Conservation (phyloP, 148 eudicot species). For the Talinum fruticosum region DNA sequence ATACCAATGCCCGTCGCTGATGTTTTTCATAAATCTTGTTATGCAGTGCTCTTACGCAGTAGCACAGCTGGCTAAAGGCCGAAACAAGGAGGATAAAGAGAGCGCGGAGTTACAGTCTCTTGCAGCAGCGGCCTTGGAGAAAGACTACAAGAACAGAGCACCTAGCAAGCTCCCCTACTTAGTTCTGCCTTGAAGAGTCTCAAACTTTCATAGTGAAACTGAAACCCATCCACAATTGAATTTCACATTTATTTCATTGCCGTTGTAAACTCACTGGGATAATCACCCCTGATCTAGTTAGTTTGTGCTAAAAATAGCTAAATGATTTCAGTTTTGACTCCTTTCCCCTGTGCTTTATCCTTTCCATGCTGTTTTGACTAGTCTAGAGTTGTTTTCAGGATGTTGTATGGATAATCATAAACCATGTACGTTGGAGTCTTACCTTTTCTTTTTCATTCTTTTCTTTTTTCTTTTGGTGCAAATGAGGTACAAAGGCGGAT, state of each 20-base stretch:
- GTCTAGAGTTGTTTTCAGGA: neutral
- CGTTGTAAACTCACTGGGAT: conserved; percentile 13
- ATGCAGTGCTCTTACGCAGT: conserved; percentile 74
- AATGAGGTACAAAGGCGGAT: too few species aligned
- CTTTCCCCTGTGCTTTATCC: too few species aligned
- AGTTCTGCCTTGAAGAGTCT: conserved; percentile 58
- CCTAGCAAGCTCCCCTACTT: conserved; percentile 65
- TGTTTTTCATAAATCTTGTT: neutral
- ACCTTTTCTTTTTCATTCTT: neutral
- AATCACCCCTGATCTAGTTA: neutral
- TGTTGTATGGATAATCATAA: conserved; percentile 1
- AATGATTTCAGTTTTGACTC: conserved; percentile 8
- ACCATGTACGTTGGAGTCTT: neutral
- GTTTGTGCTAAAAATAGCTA: neutral
- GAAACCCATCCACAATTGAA: conserved; percentile 1
- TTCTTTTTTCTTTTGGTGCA: too few species aligned
- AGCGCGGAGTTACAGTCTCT: conserved; percentile 62
- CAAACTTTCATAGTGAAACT: conserved; percentile 39
- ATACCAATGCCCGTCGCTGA: neutral
- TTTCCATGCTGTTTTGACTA: neutral
- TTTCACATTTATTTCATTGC: conserved; percentile 8
- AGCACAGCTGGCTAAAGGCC: conserved; percentile 66
- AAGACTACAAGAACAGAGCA: conserved; percentile 66
- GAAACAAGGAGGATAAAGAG: conserved; percentile 88
- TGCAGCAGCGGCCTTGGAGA: conserved; percentile 70